Evolutionary conservation across 2,329 filamentous ascomycete species (phyloP).

Genomic region (Nothomitra cinnamomea): DNA sequence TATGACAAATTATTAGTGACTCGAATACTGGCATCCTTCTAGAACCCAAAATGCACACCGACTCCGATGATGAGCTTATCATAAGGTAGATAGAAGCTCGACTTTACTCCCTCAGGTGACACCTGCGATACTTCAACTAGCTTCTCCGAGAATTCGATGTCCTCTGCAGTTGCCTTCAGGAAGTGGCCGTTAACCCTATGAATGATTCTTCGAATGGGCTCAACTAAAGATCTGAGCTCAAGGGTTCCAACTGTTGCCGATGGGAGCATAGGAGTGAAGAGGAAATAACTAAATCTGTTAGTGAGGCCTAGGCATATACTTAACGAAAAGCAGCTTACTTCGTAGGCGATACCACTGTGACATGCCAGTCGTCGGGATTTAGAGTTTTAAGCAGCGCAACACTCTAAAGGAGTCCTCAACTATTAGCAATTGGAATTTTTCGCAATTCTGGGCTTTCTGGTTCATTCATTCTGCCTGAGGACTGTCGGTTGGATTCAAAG

Average conservation of each 20-base stretch:
- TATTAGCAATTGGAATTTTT: not conserved
- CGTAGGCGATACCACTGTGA: conserved; percentile 83
- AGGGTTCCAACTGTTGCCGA: conserved; percentile 93
- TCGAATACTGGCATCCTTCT: conserved; percentile 4
- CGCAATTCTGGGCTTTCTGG: not conserved
- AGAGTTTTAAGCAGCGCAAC: conserved; percentile 82
- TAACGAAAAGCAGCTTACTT: conserved; percentile 30
- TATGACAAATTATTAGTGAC: conserved; percentile 13
- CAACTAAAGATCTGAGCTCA: conserved; percentile 77
- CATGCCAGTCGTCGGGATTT: conserved; percentile 81
- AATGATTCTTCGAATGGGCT: conserved; percentile 79
- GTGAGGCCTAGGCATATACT: not conserved
- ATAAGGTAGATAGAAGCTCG: conserved; percentile 85
- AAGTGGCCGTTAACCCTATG: conserved; percentile 70
- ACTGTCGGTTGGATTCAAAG: not conserved
- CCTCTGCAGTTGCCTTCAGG: conserved; percentile 68
- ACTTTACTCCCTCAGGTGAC: conserved; percentile 52
- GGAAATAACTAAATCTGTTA: conserved; percentile 44
- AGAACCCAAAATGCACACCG: conserved; percentile 26
- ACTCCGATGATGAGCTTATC: conserved; percentile 91
- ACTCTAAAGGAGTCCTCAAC: conserved; percentile 26
- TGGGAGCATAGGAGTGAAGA: conserved; percentile 96
- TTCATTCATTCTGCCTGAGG: too few relatives aligned
- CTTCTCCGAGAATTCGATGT: conserved; percentile 83
- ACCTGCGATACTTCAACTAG: conserved; percentile 70